Evolutionary conservation across 2,329 filamentous ascomycete genomes (phyloP), one percentile per base, ranked within the genome.

Genomic region (Colletotrichum cereale): DNA sequence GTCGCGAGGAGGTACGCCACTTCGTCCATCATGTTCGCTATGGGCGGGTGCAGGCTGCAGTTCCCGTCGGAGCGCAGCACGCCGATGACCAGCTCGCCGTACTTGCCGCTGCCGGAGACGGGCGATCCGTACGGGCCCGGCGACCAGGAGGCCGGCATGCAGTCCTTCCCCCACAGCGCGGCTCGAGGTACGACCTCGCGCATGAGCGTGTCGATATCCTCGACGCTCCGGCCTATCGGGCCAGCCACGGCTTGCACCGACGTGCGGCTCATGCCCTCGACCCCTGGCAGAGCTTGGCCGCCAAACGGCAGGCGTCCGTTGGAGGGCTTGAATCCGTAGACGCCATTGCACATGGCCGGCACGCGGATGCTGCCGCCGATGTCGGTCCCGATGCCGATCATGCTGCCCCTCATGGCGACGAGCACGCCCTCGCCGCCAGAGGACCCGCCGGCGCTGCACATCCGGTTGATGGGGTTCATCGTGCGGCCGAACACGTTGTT

Each of bases 261-360:
- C 7, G 69, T 42, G 7, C 69, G 69, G n/a, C 69, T 53, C 53
- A 72, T 64, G 2, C 69, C 69, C 16, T 68, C 65, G 3, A 58
- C 8, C 1, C 65, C 69, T 10, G 58, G 40, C 11, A 42, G 31
- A 4, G 62, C 69, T 7, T 64, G 44, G 0, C 69, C 69, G 4
- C 69, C 65, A 7, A 64, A 72, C 7, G 70, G 70, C 14, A 72
- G n/a, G 0, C 70, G 70, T 0, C 61, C 66, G 16, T 53, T 62
- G 21, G 70, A 66, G 5, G 70, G 70, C 34, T 72, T 72, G 61
- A 72, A 53, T 3, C 70, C 69, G 47, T 73, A 73, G 2, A 73
- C 52, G 1, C 72, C 72, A 18, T 70, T 71, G 42, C 63, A 71
- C 67, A 66, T 70, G 6, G 71, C 71, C 26, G 71, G 71, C 11